These are phyloP conservation scores for Taiwanofungus camphoratus DNA, from an alignment of 1,284 basidiomycete species.

Conservation along the genomic window DNA sequence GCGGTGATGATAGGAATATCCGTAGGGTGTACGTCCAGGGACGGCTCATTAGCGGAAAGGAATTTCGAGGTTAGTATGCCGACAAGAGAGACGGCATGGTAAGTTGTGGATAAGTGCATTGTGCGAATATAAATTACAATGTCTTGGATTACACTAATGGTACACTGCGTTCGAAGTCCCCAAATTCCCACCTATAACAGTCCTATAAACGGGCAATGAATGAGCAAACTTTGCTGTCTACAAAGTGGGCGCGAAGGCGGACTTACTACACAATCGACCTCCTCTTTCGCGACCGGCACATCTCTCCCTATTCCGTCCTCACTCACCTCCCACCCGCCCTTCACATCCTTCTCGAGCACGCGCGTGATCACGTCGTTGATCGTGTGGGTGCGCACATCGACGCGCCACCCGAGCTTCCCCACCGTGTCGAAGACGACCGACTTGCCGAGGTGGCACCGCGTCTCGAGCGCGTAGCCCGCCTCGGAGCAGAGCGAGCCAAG, in stretches of 20 bases:
- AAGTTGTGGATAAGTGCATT: too few relatives aligned
- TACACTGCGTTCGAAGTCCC: conserved; percentile 33
- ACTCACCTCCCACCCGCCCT: conserved; percentile 39
- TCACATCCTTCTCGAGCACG: conserved; percentile 59
- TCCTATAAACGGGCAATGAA: conserved; percentile 36
- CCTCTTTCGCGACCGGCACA: conserved; percentile 29
- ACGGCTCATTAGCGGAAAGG: conserved; percentile 65
- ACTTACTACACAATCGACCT: conserved; percentile 44
- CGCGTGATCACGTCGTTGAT: conserved; percentile 75
- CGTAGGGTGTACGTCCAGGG: conserved; percentile 83
- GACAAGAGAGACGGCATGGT: too few relatives aligned
- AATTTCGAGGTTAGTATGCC: conserved; percentile 16
- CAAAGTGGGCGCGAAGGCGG: background rate
- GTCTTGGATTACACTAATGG: conserved; percentile 4
- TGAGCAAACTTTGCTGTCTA: background rate
- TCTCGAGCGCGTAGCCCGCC: conserved; percentile 70
- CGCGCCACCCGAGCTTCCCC: conserved; percentile 74
- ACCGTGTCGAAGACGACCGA: conserved; percentile 88
- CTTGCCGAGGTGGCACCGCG: conserved; percentile 58
- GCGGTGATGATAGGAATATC: conserved; percentile 88
- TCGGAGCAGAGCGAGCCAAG: conserved; percentile 56
- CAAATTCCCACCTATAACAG: conserved; percentile 66
- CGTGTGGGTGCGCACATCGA: conserved; percentile 72
- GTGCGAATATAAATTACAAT: background rate
- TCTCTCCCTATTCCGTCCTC: conserved; percentile 32